Evolutionary conservation across 2,329 filamentous ascomycete species (phyloP).

Genomic region (Pyrenophora graminea): DNA sequence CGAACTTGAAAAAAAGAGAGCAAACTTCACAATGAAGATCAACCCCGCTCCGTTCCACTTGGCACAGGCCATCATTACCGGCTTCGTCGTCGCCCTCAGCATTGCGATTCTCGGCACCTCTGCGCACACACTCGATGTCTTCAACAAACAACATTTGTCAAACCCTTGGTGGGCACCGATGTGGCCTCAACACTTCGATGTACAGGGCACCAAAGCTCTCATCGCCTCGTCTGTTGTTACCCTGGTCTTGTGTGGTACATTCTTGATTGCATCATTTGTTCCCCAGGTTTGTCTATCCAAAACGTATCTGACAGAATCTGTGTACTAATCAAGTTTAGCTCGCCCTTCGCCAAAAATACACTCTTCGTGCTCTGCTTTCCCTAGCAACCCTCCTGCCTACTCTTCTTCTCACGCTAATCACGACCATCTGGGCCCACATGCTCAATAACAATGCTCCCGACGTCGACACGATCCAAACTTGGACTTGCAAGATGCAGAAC

Average conservation of each 20-base stretch:
- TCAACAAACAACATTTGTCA: slow-evolving; percentile 47
- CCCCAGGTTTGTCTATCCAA: slow-evolving; percentile 34
- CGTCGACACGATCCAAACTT: slow-evolving; percentile 47
- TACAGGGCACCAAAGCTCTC: slow-evolving; percentile 48
- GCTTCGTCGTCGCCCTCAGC: slow-evolving; percentile 47
- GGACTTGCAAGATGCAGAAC: slow-evolving; percentile 47
- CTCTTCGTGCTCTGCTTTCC: slow-evolving; percentile 46
- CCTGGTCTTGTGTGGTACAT: slow-evolving; percentile 46
- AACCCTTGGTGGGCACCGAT: slow-evolving; percentile 56
- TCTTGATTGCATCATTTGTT: slow-evolving; percentile 41
- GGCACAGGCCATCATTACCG: slow-evolving; percentile 41
- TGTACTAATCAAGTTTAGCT: slow-evolving; percentile 30
- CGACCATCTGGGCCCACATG: slow-evolving; percentile 48
- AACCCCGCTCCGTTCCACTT: slow-evolving; percentile 44
- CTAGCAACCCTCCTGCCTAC: slow-evolving; percentile 45
- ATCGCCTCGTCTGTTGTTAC: slow-evolving; percentile 47
- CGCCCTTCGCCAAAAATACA: slow-evolving; percentile 39
- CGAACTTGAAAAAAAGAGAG: not conserved
- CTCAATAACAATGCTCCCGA: slow-evolving; percentile 42
- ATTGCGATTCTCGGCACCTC: slow-evolving; percentile 51
- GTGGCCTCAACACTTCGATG: slow-evolving; percentile 55
- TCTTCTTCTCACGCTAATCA: slow-evolving; percentile 47
- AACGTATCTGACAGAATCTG: not conserved
- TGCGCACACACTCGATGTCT: slow-evolving; percentile 50
- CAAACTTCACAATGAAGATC: slow-evolving; percentile 38